Evolutionary conservation across 768 basidiomycete genomes (phyloP), one percentile per base, ranked within the genome.

Genomic region (Omphalotus guepiniiformis): DNA sequence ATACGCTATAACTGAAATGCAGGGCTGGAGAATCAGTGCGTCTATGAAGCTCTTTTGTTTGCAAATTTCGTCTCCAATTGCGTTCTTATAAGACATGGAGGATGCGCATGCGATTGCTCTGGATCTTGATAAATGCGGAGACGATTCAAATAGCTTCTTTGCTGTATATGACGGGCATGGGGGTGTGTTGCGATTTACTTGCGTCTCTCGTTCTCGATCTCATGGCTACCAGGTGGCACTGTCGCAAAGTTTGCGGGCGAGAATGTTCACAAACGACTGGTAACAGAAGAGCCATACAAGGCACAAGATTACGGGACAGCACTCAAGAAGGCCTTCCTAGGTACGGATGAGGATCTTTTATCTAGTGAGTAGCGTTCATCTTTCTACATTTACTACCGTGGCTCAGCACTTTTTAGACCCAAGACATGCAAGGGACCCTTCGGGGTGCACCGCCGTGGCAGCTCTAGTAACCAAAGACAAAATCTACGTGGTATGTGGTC

Each of bases 91-190:
- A 99, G 95, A 85, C 57, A 98, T 99, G 96, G 96, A 99, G 70
- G 95, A 99, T 59, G 82, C 95, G 1, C 95, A 98, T 66, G 75
- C 88, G 15, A 74, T 80, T 30, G 68, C 88, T 22, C 71, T 94
- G 38, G 74, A 82, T 53, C 70, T 96, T 48, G 83, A 87, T 49
- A 75, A 75, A 34, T 53, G 57, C 50, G 64, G 50, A 25, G 61
- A 68, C 1, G 64, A 71, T 30, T 68, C 71, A 4, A 88, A 85
- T 62, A 77, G 89, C 1, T 94, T 97, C 70, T 96, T 98, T 58
- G 95, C 88, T 23, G 94, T 99, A 1, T 98, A 96, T 61, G 96
- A 99, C 68, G 96, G 96, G 25, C 96, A 99, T 63, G 96, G 96
- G 51, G 96, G 95, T 92, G 59, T 55, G 79, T 64, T 45, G 26